Conservation (phyloP, 768 basidiomycete species). For the Russula ochroleuca region DNA sequence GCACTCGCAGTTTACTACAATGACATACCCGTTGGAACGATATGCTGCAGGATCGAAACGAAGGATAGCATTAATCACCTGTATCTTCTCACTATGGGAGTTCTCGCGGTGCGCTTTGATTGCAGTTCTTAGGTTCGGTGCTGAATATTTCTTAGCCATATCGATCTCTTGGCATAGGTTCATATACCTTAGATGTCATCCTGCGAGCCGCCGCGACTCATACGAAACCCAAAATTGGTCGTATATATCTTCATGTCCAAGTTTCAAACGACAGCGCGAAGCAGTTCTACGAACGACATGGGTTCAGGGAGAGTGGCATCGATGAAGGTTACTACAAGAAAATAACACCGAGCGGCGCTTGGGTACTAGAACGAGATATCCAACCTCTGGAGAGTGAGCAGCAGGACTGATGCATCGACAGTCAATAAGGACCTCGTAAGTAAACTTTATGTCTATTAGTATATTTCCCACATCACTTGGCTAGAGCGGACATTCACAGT, state of each 20-base stretch:
- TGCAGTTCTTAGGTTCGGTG: neutral
- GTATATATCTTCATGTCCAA: slow-evolving; percentile 84
- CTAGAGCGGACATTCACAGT: slow-evolving; percentile 15
- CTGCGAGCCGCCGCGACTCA: slow-evolving; percentile 57
- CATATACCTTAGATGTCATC: slow-evolving; percentile 64
- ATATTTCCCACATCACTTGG: slow-evolving; percentile 15
- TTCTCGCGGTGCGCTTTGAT: slow-evolving; percentile 65
- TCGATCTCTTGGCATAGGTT: slow-evolving; percentile 72
- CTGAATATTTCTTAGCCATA: slow-evolving; percentile 58
- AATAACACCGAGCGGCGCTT: slow-evolving; percentile 77
- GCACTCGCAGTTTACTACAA: slow-evolving; percentile 74
- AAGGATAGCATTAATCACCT: slow-evolving; percentile 53
- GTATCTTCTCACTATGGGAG: slow-evolving; percentile 91
- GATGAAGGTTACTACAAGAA: slow-evolving; percentile 86
- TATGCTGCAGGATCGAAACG: slow-evolving; percentile 80
- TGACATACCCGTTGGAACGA: slow-evolving; percentile 85
- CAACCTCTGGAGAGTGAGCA: slow-evolving; percentile 1
- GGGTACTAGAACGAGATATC: slow-evolving; percentile 71
- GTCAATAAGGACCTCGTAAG: slow-evolving; percentile 5
- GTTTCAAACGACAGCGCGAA: slow-evolving; percentile 74
- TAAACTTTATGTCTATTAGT: slow-evolving; percentile 17
- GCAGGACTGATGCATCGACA: neutral
- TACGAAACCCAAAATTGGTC: slow-evolving; percentile 56
- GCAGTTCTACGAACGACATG: slow-evolving; percentile 78
- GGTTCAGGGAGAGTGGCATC: slow-evolving; percentile 63